These are phyloP conservation scores for Scedosporium minutisporum DNA, from an alignment of 2,329 filamentous ascomycete genomes.

Conservation along the genomic window DNA sequence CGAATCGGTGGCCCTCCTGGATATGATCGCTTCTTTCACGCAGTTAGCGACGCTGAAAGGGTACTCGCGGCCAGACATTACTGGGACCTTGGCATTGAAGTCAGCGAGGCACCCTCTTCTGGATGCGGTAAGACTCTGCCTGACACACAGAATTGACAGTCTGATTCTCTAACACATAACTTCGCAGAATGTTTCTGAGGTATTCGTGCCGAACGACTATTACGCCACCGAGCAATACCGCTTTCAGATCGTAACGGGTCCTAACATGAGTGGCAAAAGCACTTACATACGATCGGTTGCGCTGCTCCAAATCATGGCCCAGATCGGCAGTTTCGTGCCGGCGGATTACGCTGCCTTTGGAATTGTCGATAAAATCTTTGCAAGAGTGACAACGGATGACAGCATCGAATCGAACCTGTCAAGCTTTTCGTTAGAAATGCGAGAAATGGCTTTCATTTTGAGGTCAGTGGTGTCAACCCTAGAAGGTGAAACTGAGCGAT, in stretches of 20 bases:
- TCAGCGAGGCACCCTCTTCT: constrained; percentile 68
- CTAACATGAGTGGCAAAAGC: constrained; percentile 97
- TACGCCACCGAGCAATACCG: constrained; percentile 72
- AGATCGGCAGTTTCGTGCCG: constrained; percentile 85
- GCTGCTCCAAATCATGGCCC: constrained; percentile 83
- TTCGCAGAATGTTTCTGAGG: constrained; percentile 29
- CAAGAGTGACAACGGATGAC: constrained; percentile 78
- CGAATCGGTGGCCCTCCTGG: constrained; percentile 76
- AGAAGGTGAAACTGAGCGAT: background rate
- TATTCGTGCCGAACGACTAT: constrained; percentile 81
- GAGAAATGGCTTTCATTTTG: constrained; percentile 88
- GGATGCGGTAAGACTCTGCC: constrained; percentile 45
- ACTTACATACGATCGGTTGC: constrained; percentile 86
- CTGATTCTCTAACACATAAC: background rate
- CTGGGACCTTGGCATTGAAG: constrained; percentile 61
- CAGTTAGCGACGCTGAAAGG: constrained; percentile 56
- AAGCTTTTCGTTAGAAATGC: constrained; percentile 90
- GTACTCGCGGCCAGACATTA: constrained; percentile 58
- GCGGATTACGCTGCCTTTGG: constrained; percentile 75
- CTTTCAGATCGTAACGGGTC: constrained; percentile 90
- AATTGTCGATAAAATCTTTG: constrained; percentile 75
- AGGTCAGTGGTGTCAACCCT: constrained; percentile 26
- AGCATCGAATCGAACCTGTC: constrained; percentile 85
- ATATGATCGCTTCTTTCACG: constrained; percentile 73
- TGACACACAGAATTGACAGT: background rate